Percentiles rank a stretch among this genome's conserved stretches.
Evolutionary conservation across 1,139 yeast genomes (phyloP).

Genomic region (Pichia cactophila): DNA sequence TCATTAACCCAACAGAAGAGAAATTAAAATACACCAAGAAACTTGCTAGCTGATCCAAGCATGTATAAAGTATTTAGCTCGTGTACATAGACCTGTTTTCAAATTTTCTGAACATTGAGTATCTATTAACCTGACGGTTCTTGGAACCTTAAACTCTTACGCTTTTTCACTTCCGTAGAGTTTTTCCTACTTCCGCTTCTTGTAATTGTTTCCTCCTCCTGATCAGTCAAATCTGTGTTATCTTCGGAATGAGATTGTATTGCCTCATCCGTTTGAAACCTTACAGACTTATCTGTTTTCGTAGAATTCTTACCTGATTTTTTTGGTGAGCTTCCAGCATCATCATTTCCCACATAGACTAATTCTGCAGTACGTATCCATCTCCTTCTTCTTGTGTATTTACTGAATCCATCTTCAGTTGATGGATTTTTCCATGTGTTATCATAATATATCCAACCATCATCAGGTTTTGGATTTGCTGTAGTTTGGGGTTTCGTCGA

Average conservation of each 20-base stretch:
- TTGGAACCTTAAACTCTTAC: conserved; percentile 11
- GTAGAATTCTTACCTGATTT: not conserved
- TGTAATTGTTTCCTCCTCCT: conserved; percentile 5
- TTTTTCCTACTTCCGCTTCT: not conserved
- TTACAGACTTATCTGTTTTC: not conserved
- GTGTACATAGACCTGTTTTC: conserved; percentile 1
- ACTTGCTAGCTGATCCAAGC: conserved; percentile 11
- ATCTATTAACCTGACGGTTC: conserved; percentile 2
- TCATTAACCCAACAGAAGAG: conserved; percentile 34
- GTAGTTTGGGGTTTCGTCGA: conserved; percentile 61
- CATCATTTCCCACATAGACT: conserved; percentile 28
- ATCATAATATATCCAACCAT: conserved; percentile 83
- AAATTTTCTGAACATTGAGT: no score
- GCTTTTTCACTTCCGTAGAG: conserved; percentile 4
- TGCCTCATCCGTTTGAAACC: not conserved
- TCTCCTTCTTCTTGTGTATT: conserved; percentile 87
- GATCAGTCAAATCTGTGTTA: not conserved
- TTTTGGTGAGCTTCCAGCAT: not conserved
- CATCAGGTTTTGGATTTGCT: conserved; percentile 71
- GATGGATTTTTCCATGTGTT: conserved; percentile 92
- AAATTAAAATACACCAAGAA: conserved; percentile 40
- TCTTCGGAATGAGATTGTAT: not conserved
- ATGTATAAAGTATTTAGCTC: not conserved
- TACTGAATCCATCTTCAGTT: conserved; percentile 80
- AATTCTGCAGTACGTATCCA: conserved; percentile 95